Base-by-base conservation (phyloP, 2,329 filamentous ascomycete genomes). In the Colletotrichum tamarilloi region DNA sequence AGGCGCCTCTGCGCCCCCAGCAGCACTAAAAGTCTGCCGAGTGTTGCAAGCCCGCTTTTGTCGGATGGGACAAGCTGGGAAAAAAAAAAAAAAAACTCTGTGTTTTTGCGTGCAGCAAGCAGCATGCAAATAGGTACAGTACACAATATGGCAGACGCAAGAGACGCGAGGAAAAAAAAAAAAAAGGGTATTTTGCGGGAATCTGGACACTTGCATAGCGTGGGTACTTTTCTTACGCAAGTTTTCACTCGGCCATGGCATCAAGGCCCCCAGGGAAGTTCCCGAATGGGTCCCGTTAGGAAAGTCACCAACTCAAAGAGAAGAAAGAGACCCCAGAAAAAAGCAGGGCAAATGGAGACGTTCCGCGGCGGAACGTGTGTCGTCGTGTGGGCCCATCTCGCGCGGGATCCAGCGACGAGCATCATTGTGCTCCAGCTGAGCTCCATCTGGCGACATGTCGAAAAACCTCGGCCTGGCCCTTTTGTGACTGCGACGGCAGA, bases 301-400 rank as follows among this genome's bases (percentile, higher is more conserved):
- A 49, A 49, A 9, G 19, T n/a, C 19, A 49, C 42, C 38, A 42
- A 42, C 32, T 35, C 32, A 42, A 42, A 42, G 16, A 42, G 38
- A 49, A 19, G 7, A 53, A 26, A 11, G 24, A 32, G 26, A 53
- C 4, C 16, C 26, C 42, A 19, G n/a, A 63, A 63, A 35, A n/a
- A 26, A 46, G 28, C 55, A 56, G 56, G 35, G 55, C 53, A 63
- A 49, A 73, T 73, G 66, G 59, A 72, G 53, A 69, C 52, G 56
- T 73, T 73, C 67, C 67, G 70, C 60, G 46, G 70, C 55, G 70
- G 70, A 60, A 73, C 60, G 55, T 70, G 60, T 69, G 65, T 68
- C 70, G 55, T n/a, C 16, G 24, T 42, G 70, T 73, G 67, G 70
- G 65, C 42, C 62, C 62, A 16, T 42, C 66, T 49, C 2, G 49